Conservation (phyloP, 176 grass and related monocot species). For the Ensete glaucum region DNA sequence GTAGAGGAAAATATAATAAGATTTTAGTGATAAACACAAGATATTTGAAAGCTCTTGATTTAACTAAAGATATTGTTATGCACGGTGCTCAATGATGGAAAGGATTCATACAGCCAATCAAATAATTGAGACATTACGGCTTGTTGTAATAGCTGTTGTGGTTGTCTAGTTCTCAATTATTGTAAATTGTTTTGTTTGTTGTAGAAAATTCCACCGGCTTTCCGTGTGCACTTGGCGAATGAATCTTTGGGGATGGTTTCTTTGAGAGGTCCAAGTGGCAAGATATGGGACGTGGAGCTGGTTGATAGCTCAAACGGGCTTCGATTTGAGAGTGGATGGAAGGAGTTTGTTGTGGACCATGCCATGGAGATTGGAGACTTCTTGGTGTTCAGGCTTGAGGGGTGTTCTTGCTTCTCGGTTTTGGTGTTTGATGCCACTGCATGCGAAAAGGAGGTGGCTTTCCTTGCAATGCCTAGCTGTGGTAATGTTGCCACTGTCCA, state of each 20-base stretch:
- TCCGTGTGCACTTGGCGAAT: conserved; percentile 35
- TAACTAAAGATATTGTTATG: too few species aligned
- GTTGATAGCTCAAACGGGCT: conserved; percentile 28
- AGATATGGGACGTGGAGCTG: conserved; percentile 41
- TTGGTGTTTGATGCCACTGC: conserved; percentile 41
- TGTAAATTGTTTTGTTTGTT: conserved; percentile 23
- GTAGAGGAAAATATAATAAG: too few species aligned
- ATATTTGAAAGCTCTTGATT: too few species aligned
- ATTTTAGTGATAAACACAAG: too few species aligned
- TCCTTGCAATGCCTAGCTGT: conserved; percentile 18
- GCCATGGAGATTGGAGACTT: conserved; percentile 42
- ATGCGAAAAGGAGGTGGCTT: conserved; percentile 34
- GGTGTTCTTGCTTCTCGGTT: conserved; percentile 42
- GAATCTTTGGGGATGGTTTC: conserved; percentile 29
- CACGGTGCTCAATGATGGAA: too few species aligned
- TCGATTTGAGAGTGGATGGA: conserved; percentile 54
- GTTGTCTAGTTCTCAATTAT: conserved; percentile 8
- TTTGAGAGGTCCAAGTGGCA: conserved; percentile 43
- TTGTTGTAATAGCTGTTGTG: too few species aligned
- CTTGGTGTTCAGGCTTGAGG: conserved; percentile 57
- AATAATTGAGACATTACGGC: too few species aligned
- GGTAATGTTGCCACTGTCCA: neutral
- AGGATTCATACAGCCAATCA: too few species aligned
- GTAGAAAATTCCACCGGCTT: conserved; percentile 60
- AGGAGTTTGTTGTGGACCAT: conserved; percentile 57